Base-by-base conservation (phyloP, 2,329 filamentous ascomycete species). In the Trichoderma sp. region DNA sequence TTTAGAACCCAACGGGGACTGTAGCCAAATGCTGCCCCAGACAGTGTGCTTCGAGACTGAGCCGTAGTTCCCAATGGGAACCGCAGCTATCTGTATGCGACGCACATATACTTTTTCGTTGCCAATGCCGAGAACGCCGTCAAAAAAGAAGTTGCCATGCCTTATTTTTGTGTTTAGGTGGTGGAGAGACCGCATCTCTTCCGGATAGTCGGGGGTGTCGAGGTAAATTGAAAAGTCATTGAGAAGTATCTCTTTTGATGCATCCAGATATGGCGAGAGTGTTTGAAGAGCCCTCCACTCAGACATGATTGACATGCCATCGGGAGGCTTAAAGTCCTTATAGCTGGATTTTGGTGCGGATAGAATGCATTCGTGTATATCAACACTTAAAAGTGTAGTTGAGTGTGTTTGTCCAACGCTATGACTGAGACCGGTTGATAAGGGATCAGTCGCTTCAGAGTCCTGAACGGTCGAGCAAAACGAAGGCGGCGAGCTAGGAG, bases 41-140 rank as follows among this genome's bases (percentile, higher is more conserved):
- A 89, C 83, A 0, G 85, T 83, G 26, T 83, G 76, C 7, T 81
- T 73, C 0, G 81, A 75, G 1, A 83, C 75, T 0, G 71, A 67
- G 0, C 86, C 87, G 74, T 94, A 93, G 32, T 89, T 88, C 2
- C 88, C 90, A 13, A 96, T 84, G 0, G 90, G 89, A 1, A 91
- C 78, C 1, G 84, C 80, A 0, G 78, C 74, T 58, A 95, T 91
- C 0, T 82, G 79, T 0, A 92, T 80, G 0, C 76, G 79, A 56
- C 85, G 78, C 0, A 95, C 82, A 68, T 86, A 91, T 51, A 80
- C 80, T 4, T 65, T 76, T 24, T 37, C 68, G 1, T 77, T 73
- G 0, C 84, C 84, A 4, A 81, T 68, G 10, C 81, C 84, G 0
- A 94, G 75, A 0, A 85, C 75, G 0, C 91, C 91, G 71, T 92